Evolutionary conservation across 176 grass and related monocot genomes (phyloP), one percentile per base, ranked within the genome.

Genomic region (Triticum monococcum): DNA sequence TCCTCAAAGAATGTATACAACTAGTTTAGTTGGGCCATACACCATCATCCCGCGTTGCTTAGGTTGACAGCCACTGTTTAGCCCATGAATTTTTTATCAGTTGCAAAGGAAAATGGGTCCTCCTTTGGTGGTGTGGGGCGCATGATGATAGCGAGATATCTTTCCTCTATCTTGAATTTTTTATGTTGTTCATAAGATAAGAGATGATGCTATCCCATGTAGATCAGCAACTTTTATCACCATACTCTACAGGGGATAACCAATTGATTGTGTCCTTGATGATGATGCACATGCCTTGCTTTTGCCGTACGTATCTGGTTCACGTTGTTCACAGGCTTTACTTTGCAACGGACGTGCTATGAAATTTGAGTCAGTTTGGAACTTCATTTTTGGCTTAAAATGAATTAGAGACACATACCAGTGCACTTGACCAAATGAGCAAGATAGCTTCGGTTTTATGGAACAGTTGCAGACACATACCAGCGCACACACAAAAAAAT

Each of bases 121-220:
- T 40, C 37, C 14, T 85, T 76, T 63, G 30, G 48, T 63, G 50
- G 79, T 77, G 88, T 89, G 83, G 63, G 72, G 50, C 22, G 88
- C 88, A 89, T 48, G 62, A 89, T 89, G 83, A 23, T 89, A 61
- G 63, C 78, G 9, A 37, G 36, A 31, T 64, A 68, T 82, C 48
- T 76, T 68, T 28, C 65, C 18, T 70, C 1, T 20, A 7, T 56
- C 82, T 75, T 61, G 14, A 81, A 62, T 43, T 43, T 20, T 3
- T 38, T 50, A 64, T 70, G 63, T 48, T 32, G 76, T 38, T 41
- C 70, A 28, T 43, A 81, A 26, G 23, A 48, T 26, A 46, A 18
- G 56, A 40, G 65, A 77, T 63, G 26, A 69, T 70, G 78, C 46
- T 43, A 61, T 72, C 41, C 12, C 59, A 43, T 80, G 81, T 20